Evolutionary conservation across 768 basidiomycete species (phyloP).

Genomic region (Brasilioporus rufonigricans): DNA sequence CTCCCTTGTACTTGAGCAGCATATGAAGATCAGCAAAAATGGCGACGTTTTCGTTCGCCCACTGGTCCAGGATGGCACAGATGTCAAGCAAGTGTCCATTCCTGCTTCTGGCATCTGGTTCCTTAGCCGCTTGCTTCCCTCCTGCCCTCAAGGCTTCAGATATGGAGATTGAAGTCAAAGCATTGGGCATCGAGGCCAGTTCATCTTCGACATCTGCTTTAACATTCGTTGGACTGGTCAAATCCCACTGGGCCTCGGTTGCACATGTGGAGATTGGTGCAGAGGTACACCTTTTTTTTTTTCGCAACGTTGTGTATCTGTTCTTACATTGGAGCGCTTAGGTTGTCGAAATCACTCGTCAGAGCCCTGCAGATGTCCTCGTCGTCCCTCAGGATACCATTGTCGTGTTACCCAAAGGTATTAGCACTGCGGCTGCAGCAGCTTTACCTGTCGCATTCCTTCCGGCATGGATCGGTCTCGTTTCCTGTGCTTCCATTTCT

Average conservation of each 20-base stretch:
- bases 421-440: conserved; percentile 3
- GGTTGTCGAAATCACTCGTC: conserved; percentile 18
- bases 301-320: neutral
- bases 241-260: conserved; percentile 12
- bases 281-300: too few species aligned
- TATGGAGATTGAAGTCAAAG: too few species aligned
- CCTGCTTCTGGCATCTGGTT: conserved; percentile 15
- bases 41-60: conserved; percentile 30
- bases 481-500: conserved; percentile 16
- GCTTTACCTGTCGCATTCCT: conserved; percentile 23
- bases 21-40: conserved; percentile 26
- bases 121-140: conserved; percentile 21
- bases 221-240: too few species aligned
- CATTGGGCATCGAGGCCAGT: neutral
- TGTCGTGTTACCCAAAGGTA: conserved; percentile 11
- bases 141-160: too few species aligned
- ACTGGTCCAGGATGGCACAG: conserved; percentile 26
- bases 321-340: conserved; percentile 1
- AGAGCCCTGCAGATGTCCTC: conserved; percentile 14
- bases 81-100: conserved; percentile 15
- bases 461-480: conserved; percentile 28
- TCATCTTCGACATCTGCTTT: conserved; percentile 13
- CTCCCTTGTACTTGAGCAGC: conserved; percentile 26
- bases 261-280: too few species aligned
- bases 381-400: too few species aligned